A percentile compares a stretch with the other conserved stretches of the same genome.
These are phyloP conservation scores for Thalassia testudinum DNA, from an alignment of 116 monocot species.

Conservation along the genomic window DNA sequence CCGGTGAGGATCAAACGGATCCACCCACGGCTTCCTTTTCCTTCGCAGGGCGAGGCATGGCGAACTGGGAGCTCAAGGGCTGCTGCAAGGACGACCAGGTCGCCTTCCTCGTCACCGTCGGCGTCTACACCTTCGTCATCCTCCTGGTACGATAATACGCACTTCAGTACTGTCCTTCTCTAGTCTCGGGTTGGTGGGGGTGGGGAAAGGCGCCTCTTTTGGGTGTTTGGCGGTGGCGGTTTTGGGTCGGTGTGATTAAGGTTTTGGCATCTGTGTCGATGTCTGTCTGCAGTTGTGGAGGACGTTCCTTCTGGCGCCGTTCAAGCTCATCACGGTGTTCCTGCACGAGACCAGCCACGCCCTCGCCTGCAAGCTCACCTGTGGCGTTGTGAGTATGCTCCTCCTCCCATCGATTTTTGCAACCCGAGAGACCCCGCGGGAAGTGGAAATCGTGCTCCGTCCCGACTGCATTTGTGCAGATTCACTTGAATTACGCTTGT, in stretches of 20 bases:
- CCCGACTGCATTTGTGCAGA: too few species aligned
- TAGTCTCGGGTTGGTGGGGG: too few species aligned
- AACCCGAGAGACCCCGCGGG: too few species aligned
- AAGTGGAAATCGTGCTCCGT: too few species aligned
- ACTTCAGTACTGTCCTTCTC: too few species aligned
- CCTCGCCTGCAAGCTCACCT: conserved; percentile 84
- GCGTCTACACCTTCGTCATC: conserved; percentile 28
- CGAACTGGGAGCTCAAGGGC: conserved; percentile 28
- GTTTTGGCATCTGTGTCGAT: not conserved
- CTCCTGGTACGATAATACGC: conserved; percentile 13
- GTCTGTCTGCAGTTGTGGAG: conserved; percentile 62
- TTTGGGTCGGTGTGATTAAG: too few species aligned
- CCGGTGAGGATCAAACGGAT: too few species aligned
- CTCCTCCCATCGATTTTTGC: too few species aligned
- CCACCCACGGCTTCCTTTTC: too few species aligned
- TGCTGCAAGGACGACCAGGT: conserved; percentile 27
- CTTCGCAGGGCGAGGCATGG: conserved; percentile 8
- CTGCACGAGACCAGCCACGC: conserved; percentile 93
- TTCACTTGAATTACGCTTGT: too few species aligned
- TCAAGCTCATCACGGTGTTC: conserved; percentile 95
- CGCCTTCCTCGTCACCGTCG: conserved; percentile 18
- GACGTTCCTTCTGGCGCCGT: conserved; percentile 69
- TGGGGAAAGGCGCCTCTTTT: too few species aligned
- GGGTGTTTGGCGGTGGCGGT: too few species aligned
- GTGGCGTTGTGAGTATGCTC: conserved; percentile 31